Base-by-base conservation (phyloP, 148 eudicot species). In the Agrostemma githago region DNA sequence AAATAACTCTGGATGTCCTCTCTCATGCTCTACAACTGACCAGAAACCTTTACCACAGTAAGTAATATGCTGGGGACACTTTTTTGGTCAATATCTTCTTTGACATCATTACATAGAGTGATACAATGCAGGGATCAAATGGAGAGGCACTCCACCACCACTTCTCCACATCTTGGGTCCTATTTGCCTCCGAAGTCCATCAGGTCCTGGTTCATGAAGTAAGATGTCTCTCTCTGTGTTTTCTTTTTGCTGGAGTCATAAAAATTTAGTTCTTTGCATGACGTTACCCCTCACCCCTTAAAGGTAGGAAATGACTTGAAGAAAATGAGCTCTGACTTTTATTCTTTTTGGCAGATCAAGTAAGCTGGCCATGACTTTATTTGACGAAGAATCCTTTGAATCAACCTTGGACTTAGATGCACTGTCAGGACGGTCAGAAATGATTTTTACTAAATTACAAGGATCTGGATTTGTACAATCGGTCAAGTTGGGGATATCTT, bases 141-240 rank as follows among this genome's bases (percentile, higher is more conserved):
- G 70, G 90, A 88, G 78, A 86, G 78, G 72, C 79, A 71, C 66
- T 72, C 74, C 60, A 74, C 78, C 70, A 66, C 41, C 41, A 79
- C 79, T 73, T 75, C 90, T 84, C 89, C 89, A n/a, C 84, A 90
- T 72, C 76, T 79, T 65, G 94, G 96, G 57, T 84, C 85, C 42
- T 81, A 80, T 73, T 86, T 96, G 83, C 90, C 97, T 70, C 92
- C 92, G 41, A 81, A 82, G 73, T 92, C 94, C 59, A 81, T 80
- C 66, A 77, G 72, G 74, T 92, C 97, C 66, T 96, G 97, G 99
- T 90, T 89, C 83, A 79, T 87, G 85, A 96, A 90, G 99, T 96
- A 92, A 84, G 86, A 73, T 40, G 43, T 62, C 59, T n/a, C 71
- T 79, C 4, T 61, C 6, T 5, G 58, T 68, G 9, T 38, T 44